Evolutionary conservation across 1,284 basidiomycete species (phyloP).

Genomic region (Ustilago trichophora): DNA sequence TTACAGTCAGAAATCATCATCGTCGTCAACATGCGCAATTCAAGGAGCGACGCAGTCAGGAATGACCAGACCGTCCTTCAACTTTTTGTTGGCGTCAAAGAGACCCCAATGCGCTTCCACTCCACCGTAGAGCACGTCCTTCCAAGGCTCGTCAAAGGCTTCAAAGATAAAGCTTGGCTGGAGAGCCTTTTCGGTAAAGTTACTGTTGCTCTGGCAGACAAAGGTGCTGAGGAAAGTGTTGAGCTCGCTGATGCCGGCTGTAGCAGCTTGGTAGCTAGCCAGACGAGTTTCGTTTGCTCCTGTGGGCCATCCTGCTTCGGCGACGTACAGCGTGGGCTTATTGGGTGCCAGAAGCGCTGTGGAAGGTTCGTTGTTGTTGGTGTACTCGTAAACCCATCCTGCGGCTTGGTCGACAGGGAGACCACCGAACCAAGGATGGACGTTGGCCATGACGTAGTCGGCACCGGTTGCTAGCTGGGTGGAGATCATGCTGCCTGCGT

Average conservation of each 20-base stretch:
- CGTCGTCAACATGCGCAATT: no score
- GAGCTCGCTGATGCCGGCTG: conserved; percentile 25
- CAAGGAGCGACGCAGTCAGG: no score
- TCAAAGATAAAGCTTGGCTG: conserved; percentile 51
- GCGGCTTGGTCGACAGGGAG: conserved; percentile 26
- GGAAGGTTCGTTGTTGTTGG: conserved; percentile 22
- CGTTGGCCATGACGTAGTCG: conserved; percentile 46
- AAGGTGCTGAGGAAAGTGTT: conserved; percentile 40
- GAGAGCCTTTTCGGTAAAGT: conserved; percentile 31
- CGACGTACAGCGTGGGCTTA: conserved; percentile 38
- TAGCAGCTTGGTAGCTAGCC: conserved; percentile 23
- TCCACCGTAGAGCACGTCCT: conserved; percentile 32
- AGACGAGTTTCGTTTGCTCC: conserved; percentile 28
- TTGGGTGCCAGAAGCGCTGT: conserved; percentile 25
- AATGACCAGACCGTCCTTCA: conserved; percentile 34
- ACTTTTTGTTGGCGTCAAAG: conserved; percentile 32
- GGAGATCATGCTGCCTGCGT: conserved; percentile 40
- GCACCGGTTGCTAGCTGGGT: conserved; percentile 30
- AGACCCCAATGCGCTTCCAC: conserved; percentile 48
- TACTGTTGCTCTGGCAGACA: conserved; percentile 33
- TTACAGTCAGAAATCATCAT: no score
- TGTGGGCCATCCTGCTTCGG: conserved; percentile 40
- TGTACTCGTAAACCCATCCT: conserved; percentile 40
- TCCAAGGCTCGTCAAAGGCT: conserved; percentile 41
- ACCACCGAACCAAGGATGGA: conserved; percentile 44